Percentiles rank a stretch among this genome's conserved stretches.
Conservation (phyloP, 208 protist genomes). For the Wallacemonas collosoma region DNA sequence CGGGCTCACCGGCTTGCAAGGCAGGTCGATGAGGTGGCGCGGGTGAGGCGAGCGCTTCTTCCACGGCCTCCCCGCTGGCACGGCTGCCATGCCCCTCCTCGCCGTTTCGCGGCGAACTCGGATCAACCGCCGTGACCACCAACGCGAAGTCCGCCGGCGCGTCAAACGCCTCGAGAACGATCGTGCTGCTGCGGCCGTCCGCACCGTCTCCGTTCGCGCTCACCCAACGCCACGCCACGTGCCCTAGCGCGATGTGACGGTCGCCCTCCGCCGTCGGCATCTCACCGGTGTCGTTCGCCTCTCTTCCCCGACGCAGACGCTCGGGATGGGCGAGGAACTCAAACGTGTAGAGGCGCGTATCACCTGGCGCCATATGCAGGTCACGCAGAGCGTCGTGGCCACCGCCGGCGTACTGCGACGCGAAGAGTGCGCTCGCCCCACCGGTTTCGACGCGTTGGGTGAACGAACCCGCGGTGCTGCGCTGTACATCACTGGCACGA, state of each 20-base stretch:
- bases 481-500: neutral
- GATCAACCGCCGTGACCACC: constrained; percentile 10
- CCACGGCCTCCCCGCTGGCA: no score
- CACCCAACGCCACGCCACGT: constrained; percentile 56
- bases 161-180: constrained; percentile 33
- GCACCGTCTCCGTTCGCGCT: constrained; percentile 59
- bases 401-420: constrained; percentile 18
- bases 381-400: constrained; percentile 23
- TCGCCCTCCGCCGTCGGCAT: no score
- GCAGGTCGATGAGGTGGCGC: no score
- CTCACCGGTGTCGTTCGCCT: no score
- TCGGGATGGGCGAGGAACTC: constrained; percentile 33
- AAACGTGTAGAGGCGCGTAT: constrained; percentile 40
- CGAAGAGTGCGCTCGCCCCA: constrained; percentile 21
- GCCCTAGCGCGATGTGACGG: constrained; percentile 36
- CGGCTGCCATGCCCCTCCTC: no score
- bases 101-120: no score
- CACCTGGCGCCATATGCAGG: constrained; percentile 36
- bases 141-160: constrained; percentile 39
- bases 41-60: no score
- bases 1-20: constrained; percentile 30
- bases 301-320: constrained; percentile 22
- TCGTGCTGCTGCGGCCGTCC: constrained; percentile 28
- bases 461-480: neutral
- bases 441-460: constrained; percentile 1